A percentile compares a stretch with the other conserved stretches of the same genome.
Conservation (phyloP, 2,329 filamentous ascomycete genomes). For the Talaromyces atroroseus region DNA sequence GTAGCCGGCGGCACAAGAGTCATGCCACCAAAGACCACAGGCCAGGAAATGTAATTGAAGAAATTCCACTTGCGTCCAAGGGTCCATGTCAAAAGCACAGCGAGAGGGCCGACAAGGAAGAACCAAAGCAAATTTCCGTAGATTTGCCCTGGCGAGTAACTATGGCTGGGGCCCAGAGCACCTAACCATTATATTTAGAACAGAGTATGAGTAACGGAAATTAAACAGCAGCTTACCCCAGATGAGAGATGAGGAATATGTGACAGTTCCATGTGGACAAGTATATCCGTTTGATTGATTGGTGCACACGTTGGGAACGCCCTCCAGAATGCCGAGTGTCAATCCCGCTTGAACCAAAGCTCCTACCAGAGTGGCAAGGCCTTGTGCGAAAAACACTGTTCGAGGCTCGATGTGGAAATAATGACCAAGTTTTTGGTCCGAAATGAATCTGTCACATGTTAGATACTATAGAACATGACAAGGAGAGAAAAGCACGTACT, state of each 20-base stretch:
- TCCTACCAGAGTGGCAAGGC: conserved; percentile 46
- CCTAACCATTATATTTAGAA: conserved; percentile 21
- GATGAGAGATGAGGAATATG: conserved; percentile 65
- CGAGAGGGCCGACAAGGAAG: conserved; percentile 61
- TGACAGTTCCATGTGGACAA: conserved; percentile 53
- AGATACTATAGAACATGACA: background rate
- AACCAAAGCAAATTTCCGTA: conserved; percentile 65
- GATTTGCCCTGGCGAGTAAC: conserved; percentile 58
- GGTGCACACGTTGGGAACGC: conserved; percentile 45
- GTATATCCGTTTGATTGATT: conserved; percentile 56
- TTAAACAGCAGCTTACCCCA: conserved; percentile 48
- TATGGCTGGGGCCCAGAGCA: conserved; percentile 62
- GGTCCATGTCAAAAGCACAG: conserved; percentile 56
- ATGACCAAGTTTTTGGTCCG: conserved; percentile 61
- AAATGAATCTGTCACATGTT: conserved; percentile 51
- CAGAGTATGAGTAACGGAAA: background rate
- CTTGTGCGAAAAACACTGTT: conserved; percentile 48
- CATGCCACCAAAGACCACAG: conserved; percentile 62
- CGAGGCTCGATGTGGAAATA: conserved; percentile 43
- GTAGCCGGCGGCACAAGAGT: conserved; percentile 63
- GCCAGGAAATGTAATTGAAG: conserved; percentile 62
- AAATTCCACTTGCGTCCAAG: conserved; percentile 56
- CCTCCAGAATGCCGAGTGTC: conserved; percentile 45
- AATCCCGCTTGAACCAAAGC: conserved; percentile 47
- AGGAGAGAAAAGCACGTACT: conserved; percentile 20